Base-by-base conservation (phyloP, 1,284 basidiomycete species). In the Boletus holoroseus region DNA sequence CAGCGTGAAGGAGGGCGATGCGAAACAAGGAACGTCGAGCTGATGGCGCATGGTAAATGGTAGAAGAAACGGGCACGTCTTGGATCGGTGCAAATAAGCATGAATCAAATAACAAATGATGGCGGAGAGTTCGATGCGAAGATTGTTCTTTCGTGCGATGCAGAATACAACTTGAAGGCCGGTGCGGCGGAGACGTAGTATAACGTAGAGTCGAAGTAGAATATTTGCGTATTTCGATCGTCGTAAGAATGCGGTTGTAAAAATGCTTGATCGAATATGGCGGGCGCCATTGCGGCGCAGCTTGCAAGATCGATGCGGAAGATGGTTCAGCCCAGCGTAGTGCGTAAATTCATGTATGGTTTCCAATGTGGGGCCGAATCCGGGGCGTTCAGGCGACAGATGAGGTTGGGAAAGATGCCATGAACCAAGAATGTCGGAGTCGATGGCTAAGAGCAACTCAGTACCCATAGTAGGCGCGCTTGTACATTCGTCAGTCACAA, bases 401-500 rank as follows among this genome's bases (percentile, higher is more conserved):
- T 62, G 61, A 46, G 18, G 41, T 56, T 55, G 62, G 53, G 51
- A 60, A 52, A 55, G 55, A 60, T 62, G 49, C 45, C 48, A 52
- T 57, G 61, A 56, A 61, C 43, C 66, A 53, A 67, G 63, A 64
- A 46, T 46, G 50, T 37, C 36, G 49, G 57, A 30, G 51, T 47
- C 35, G 54, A 51, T 20, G 40, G 38, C 44, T 22, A 35, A 27
- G 28, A 24, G 26, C 42, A 38, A 48, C 44, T 64, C 51, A 72
- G 53, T 72, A 72, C 47, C 71, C 72, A 51, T 72, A 73, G 52
- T 72, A 72, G 32, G 72, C 71, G 43, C 71, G 71, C 70, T 71
- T 57, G 41, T 26, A 43, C 42, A 42, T 32, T 31, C 27, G 46
- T 61, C 49, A 64, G 62, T 55, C 44, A 48, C 41, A 26, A 36